A percentile compares a stretch with the other conserved stretches of the same genome.
phyloP scores from a whole-genome alignment of 2,329 filamentous ascomycete species.

The Trichoderma atrobrunneum region DNA sequence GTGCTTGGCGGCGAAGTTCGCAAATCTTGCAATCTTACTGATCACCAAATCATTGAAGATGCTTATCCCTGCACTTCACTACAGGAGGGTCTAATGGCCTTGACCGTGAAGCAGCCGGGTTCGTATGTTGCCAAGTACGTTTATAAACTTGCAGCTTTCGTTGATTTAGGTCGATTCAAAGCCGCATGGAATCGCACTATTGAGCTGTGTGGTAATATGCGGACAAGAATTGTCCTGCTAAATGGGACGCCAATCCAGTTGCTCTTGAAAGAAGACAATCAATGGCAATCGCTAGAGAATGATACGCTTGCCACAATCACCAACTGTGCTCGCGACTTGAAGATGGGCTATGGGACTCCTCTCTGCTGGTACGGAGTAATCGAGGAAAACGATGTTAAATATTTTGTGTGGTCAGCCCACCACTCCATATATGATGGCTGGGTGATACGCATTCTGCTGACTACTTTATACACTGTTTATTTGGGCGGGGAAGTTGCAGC shows the following conservation, averaged over 20 bases:
- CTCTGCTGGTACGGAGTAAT: slow-evolving; percentile 16
- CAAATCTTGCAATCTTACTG: background rate
- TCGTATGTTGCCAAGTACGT: slow-evolving; percentile 35
- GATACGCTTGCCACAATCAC: slow-evolving; percentile 2
- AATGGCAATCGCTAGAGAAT: slow-evolving; percentile 5
- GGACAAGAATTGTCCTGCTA: slow-evolving; percentile 9
- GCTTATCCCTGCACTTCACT: slow-evolving; percentile 26
- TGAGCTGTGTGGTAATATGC: slow-evolving; percentile 13
- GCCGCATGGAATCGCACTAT: slow-evolving; percentile 28
- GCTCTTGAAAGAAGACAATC: background rate
- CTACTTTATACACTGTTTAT: slow-evolving; percentile 1
- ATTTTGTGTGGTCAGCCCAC: slow-evolving; percentile 10
- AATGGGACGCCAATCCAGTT: slow-evolving; percentile 5
- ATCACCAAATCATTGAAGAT: slow-evolving; percentile 20
- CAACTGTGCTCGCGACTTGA: background rate
- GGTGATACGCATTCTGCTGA: slow-evolving; percentile 15
- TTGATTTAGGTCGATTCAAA: slow-evolving; percentile 27
- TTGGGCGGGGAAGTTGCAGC: slow-evolving; percentile 25
- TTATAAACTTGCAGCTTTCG: slow-evolving; percentile 22
- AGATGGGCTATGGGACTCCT: slow-evolving; percentile 14
- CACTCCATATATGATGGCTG: slow-evolving; percentile 19
- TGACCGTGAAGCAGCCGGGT: slow-evolving; percentile 31
- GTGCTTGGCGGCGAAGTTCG: background rate
- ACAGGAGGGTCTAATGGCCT: slow-evolving; percentile 27
- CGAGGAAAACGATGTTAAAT: background rate